These are phyloP conservation scores for Penicillium coffeae DNA, from an alignment of 495 filamentous ascomycete genomes.

Conservation along the genomic window DNA sequence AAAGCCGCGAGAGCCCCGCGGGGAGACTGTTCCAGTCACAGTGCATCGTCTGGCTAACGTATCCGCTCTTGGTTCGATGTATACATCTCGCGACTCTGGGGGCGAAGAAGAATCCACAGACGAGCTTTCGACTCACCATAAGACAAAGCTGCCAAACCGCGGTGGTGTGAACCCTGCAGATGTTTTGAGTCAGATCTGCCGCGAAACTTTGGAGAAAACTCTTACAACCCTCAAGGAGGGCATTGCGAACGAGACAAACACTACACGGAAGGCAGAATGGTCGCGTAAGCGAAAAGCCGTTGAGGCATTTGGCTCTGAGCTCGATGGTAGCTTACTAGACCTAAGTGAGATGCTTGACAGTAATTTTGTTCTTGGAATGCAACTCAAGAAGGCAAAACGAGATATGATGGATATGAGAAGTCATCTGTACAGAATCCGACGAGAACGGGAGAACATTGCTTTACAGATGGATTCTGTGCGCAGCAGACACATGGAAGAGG, in stretches of 20 bases:
- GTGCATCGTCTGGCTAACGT: slow-evolving; percentile 42
- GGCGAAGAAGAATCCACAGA: slow-evolving; percentile 35
- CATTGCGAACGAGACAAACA: slow-evolving; percentile 36
- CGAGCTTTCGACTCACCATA: slow-evolving; percentile 26
- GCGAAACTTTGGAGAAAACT: slow-evolving; percentile 59
- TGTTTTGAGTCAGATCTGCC: slow-evolving; percentile 65
- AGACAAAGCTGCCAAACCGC: slow-evolving; percentile 46
- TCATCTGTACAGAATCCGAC: slow-evolving; percentile 59
- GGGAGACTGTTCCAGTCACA: slow-evolving; percentile 43
- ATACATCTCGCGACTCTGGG: slow-evolving; percentile 15
- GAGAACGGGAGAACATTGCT: slow-evolving; percentile 62
- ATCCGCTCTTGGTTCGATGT: slow-evolving; percentile 22
- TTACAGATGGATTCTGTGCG: slow-evolving; percentile 67
- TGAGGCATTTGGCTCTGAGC: slow-evolving; percentile 64
- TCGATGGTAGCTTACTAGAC: slow-evolving; percentile 59
- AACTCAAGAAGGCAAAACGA: slow-evolving; percentile 60
- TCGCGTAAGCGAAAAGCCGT: slow-evolving; percentile 60
- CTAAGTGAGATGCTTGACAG: slow-evolving; percentile 56
- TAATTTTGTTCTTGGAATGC: slow-evolving; percentile 57
- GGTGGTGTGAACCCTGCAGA: slow-evolving; percentile 66
- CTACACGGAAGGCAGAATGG: slow-evolving; percentile 46
- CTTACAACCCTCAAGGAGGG: slow-evolving; percentile 36
- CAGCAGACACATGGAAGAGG: slow-evolving; percentile 49
- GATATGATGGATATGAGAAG: slow-evolving; percentile 61
- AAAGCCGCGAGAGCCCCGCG: slow-evolving; percentile 32